Conservation (phyloP, 2,329 filamentous ascomycete genomes). For the Diaporthe caulivora region DNA sequence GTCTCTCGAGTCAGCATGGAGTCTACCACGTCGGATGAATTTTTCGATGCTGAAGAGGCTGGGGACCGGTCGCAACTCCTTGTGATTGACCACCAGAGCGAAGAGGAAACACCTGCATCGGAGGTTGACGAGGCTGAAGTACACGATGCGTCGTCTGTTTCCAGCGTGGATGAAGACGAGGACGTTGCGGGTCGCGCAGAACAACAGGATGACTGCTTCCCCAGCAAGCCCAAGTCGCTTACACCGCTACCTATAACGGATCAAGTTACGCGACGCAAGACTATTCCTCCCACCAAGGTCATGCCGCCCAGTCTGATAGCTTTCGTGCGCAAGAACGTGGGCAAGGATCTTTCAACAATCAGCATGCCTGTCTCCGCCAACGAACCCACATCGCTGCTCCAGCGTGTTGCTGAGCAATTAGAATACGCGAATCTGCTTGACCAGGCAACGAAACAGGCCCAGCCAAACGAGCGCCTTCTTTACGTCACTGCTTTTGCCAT, state of each 20-base stretch:
- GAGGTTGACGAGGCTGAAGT: conserved; percentile 68
- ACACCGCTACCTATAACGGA: conserved; percentile 80
- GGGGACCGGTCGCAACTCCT: conserved; percentile 73
- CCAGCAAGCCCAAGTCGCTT: conserved; percentile 80
- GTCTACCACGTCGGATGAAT: conserved; percentile 85
- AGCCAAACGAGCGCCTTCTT: conserved; percentile 77
- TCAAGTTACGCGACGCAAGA: conserved; percentile 73
- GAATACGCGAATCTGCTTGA: conserved; percentile 92
- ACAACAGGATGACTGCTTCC: conserved; percentile 75
- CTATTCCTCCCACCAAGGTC: conserved; percentile 80
- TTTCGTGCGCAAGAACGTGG: conserved; percentile 96
- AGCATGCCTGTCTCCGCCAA: conserved; percentile 98
- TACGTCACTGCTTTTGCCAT: conserved; percentile 92
- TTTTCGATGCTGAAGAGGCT: conserved; percentile 89
- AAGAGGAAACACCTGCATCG: conserved; percentile 70
- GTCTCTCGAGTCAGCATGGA: conserved; percentile 77
- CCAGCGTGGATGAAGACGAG: conserved; percentile 71
- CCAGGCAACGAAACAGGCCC: conserved; percentile 73
- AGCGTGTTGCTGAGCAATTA: conserved; percentile 89
- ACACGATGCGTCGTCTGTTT: conserved; percentile 72
- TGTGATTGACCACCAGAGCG: conserved; percentile 78
- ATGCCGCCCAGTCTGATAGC: conserved; percentile 91
- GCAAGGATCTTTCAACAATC: conserved; percentile 96
- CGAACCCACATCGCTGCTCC: conserved; percentile 88
- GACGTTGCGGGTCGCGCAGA: conserved; percentile 64